Evolutionary conservation across 108 stramenopile species (phyloP).

Genomic region (Craspedostauros australis): DNA sequence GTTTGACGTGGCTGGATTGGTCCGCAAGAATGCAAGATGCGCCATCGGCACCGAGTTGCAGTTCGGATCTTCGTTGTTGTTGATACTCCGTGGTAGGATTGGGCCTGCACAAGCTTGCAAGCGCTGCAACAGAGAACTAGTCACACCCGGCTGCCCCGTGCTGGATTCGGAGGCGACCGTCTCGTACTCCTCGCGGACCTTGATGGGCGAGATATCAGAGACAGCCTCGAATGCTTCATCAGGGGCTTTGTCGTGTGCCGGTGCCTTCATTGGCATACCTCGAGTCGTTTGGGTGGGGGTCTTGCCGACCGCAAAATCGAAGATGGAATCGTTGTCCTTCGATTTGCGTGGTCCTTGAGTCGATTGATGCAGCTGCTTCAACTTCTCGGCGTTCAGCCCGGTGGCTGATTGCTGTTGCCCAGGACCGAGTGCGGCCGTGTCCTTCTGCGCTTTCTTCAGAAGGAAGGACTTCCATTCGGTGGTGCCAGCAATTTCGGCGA

Average conservation of each 20-base stretch:
- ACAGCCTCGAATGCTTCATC: slow-evolving; percentile 23
- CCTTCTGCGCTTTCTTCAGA: slow-evolving; percentile 27
- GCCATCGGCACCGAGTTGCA: slow-evolving; percentile 40
- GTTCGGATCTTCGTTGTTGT: slow-evolving; percentile 1
- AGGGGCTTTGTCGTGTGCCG: no score
- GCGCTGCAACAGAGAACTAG: slow-evolving; percentile 36
- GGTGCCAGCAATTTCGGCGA: background rate
- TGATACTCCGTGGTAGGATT: slow-evolving; percentile 17
- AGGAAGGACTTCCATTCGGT: slow-evolving; percentile 52
- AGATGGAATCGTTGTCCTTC: slow-evolving; percentile 35
- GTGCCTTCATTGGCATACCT: no score
- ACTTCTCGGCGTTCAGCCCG: background rate
- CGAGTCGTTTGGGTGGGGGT: background rate
- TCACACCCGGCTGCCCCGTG: slow-evolving; percentile 33
- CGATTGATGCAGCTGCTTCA: background rate
- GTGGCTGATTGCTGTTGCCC: slow-evolving; percentile 1
- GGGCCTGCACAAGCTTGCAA: slow-evolving; percentile 57
- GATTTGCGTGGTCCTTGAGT: background rate
- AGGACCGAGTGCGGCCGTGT: slow-evolving; percentile 15
- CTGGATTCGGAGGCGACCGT: slow-evolving; percentile 37
- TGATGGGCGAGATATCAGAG: slow-evolving; percentile 37
- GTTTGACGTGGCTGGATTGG: slow-evolving; percentile 24
- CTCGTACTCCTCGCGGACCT: slow-evolving; percentile 31
- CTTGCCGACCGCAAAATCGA: slow-evolving; percentile 23
- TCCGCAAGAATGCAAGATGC: slow-evolving; percentile 55